A percentile compares a stretch with the other conserved stretches of the same genome.
Evolutionary conservation across 2,329 filamentous ascomycete genomes (phyloP).

Genomic region (Seiridium cupressi): DNA sequence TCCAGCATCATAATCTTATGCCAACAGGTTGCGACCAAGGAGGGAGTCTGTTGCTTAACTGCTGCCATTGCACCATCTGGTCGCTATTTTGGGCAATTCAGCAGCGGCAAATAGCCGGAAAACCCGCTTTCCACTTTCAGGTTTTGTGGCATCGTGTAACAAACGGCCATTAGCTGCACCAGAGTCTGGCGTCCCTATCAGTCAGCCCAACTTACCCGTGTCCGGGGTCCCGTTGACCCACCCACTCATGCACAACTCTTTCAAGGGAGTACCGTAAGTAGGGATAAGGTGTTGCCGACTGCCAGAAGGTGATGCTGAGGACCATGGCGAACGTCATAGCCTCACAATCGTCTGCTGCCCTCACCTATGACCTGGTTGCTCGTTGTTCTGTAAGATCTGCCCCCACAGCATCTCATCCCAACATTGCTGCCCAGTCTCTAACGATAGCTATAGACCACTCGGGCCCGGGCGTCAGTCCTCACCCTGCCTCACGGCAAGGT

Average conservation of each 20-base stretch:
- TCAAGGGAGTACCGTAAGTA: neutral
- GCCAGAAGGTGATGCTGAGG: constrained; percentile 19
- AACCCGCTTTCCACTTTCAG: constrained; percentile 1
- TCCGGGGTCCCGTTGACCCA: constrained; percentile 1
- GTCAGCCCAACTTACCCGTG: neutral
- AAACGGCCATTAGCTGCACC: neutral
- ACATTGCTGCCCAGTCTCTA: constrained; percentile 1
- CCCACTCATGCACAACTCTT: neutral
- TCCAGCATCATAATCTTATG: neutral
- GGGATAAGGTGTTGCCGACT: neutral
- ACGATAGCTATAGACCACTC: constrained; percentile 67
- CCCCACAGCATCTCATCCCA: neutral
- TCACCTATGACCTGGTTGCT: constrained; percentile 76
- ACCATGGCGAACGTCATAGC: constrained; percentile 50
- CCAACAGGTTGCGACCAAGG: neutral
- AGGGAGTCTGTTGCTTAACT: too few species aligned
- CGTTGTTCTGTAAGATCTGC: constrained; percentile 71
- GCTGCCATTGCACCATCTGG: neutral
- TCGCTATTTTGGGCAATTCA: neutral
- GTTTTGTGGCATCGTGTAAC: neutral
- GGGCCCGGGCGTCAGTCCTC: constrained; percentile 85
- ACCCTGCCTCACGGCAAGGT: constrained; percentile 90
- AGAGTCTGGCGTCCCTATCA: neutral
- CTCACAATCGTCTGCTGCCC: constrained; percentile 55
- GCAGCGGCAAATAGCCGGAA: neutral